phyloP scores from a whole-genome alignment of 495 filamentous ascomycete genomes.

The Wilcoxina mikolae region DNA sequence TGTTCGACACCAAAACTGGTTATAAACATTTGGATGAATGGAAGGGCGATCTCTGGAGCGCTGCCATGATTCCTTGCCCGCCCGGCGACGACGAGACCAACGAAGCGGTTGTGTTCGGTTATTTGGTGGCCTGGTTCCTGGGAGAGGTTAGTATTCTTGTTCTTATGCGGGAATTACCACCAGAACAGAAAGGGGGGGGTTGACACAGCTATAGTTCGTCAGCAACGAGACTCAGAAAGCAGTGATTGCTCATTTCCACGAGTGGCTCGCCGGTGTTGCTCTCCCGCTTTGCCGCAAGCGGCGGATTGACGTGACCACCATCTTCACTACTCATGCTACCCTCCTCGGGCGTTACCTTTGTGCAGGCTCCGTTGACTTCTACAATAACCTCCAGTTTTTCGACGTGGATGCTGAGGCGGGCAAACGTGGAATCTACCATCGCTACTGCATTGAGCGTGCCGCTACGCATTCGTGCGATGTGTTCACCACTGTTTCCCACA shows the following conservation, averaged over 20 bases:
- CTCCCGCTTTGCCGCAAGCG: slow-evolving; percentile 82
- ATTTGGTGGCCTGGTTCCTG: slow-evolving; percentile 93
- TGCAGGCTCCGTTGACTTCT: slow-evolving; percentile 94
- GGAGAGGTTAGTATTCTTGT: slow-evolving; percentile 58
- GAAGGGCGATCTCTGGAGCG: slow-evolving; percentile 92
- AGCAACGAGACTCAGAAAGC: slow-evolving; percentile 79
- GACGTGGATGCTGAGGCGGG: slow-evolving; percentile 94
- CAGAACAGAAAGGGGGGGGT: background rate
- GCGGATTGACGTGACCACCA: slow-evolving; percentile 91
- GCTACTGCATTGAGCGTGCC: slow-evolving; percentile 93
- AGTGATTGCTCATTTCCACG: slow-evolving; percentile 95
- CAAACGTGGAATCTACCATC: slow-evolving; percentile 95
- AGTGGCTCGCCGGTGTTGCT: slow-evolving; percentile 96
- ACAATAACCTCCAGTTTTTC: slow-evolving; percentile 96
- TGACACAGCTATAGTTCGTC: slow-evolving; percentile 50
- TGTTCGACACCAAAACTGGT: slow-evolving; percentile 89
- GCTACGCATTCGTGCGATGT: slow-evolving; percentile 85
- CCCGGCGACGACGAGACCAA: slow-evolving; percentile 89
- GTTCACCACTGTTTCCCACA: slow-evolving; percentile 96
- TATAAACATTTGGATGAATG: slow-evolving; percentile 88
- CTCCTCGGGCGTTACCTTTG: slow-evolving; percentile 90
- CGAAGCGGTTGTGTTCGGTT: slow-evolving; percentile 94
- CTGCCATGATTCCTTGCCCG: slow-evolving; percentile 80
- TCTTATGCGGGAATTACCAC: background rate
- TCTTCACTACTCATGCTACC: slow-evolving; percentile 96